Base-by-base conservation (phyloP, 1,284 basidiomycete species). In the Athelia sp. region DNA sequence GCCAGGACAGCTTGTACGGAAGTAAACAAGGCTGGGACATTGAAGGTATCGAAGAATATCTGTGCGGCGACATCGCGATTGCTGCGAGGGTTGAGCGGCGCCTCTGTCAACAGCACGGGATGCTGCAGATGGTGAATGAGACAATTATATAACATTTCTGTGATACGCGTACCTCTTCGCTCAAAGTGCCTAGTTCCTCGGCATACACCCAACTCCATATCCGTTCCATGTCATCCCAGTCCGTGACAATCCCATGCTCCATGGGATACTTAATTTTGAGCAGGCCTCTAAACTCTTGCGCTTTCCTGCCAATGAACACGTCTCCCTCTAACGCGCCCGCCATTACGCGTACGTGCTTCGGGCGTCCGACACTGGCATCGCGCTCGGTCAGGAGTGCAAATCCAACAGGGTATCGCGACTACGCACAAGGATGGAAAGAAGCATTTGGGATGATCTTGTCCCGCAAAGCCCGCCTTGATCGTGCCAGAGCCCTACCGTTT, bases 41-140 rank as follows among this genome's bases (percentile, higher is more conserved):
- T 99, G 82, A 98, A 98, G 3, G 95, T 98, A 64, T 98, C 95
- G 68, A 98, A 98, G 71, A 98, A 97, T 72, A 98, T 96, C 68
- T 98, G 94, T 8, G 95, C 95, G 17, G 95, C 93, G 45, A 93
- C 79, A 65, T 98, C 95, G 55, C 95, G 84, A 69, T 98, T 98
- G 62, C 84, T 87, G 58, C 93, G 82, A 52, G 95, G 95, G 68
- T 98, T 98, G 50, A 98, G 73, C 2, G 95, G 95, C 42, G 94
- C 94, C 73, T 98, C 94, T 15, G 94, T 97, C 49, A 98, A 73
- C 50, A 97, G 73, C 26, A 99, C 97, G 31, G 97, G 96, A 69
- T 99, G 96, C 93, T 98, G 60, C 31, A 56, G 48, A 57, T 34
- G 50, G 52, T 54, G 23, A 44, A 23, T 44, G 17, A 45, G n/a